phyloP scores from a whole-genome alignment of 306 rosid genomes.

The Albizia julibrissin region DNA sequence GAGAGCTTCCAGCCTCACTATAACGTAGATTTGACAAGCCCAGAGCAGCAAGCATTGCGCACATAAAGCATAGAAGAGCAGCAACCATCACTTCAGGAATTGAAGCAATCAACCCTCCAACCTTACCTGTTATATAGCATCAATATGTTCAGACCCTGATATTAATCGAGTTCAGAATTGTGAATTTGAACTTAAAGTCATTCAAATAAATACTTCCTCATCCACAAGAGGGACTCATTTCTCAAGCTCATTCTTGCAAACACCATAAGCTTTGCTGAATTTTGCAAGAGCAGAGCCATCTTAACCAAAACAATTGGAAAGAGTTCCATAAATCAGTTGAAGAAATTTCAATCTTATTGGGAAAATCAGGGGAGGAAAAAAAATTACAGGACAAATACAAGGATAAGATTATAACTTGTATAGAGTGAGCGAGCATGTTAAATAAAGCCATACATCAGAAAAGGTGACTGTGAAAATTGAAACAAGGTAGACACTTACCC shows the following conservation, averaged over 20 bases:
- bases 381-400: neutral
- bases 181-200: neutral
- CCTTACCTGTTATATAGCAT: constrained; percentile 64
- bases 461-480: constrained; percentile 15
- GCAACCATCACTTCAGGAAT: constrained; percentile 97
- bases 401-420: neutral
- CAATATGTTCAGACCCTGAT: neutral
- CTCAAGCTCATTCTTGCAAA: neutral
- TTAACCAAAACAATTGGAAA: neutral
- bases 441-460: constrained; percentile 5
- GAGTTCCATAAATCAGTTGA: neutral
- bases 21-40: constrained; percentile 97
- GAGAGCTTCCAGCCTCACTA: constrained; percentile 99
- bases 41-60: constrained; percentile 95
- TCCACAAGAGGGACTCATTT: constrained; percentile 5
- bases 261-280: constrained; percentile 2
- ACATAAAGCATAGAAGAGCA: constrained; percentile 95
- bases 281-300: neutral
- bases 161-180: neutral
- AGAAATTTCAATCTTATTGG: neutral
- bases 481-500: constrained; percentile 55
- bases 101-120: constrained; percentile 96
- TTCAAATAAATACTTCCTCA: neutral
- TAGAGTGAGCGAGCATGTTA: neutral
- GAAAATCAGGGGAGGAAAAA: neutral